These are phyloP conservation scores for Clavispora vitiphila DNA, from an alignment of 805 yeast species.

Conservation along the genomic window DNA sequence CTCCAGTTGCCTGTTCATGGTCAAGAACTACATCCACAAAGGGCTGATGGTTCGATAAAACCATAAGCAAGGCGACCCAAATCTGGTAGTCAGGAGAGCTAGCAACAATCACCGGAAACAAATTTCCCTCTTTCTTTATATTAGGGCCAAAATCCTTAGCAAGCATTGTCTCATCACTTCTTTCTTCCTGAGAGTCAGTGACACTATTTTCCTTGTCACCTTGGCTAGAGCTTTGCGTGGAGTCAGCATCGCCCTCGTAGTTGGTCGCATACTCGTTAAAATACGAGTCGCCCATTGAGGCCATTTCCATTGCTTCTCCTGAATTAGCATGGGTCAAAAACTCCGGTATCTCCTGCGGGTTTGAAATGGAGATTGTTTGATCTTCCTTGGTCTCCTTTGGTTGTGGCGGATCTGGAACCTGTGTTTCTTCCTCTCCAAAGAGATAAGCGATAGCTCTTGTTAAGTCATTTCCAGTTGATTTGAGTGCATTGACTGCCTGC, in stretches of 20 bases:
- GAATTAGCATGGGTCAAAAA: constrained; percentile 10
- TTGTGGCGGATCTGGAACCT: constrained; percentile 1
- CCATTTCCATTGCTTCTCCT: background rate
- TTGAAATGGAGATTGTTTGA: constrained; percentile 22
- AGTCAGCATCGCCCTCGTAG: background rate
- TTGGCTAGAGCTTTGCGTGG: background rate
- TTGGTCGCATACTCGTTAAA: background rate
- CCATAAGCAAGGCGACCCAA: constrained; percentile 37
- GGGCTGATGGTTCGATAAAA: constrained; percentile 31
- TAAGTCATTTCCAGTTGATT: constrained; percentile 12
- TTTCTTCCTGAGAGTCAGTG: background rate
- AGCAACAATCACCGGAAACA: constrained; percentile 10
- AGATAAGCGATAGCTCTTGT: constrained; percentile 15
- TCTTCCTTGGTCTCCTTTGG: background rate
- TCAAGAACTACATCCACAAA: constrained; percentile 26
- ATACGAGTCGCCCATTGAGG: background rate
- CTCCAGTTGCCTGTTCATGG: constrained; percentile 7
- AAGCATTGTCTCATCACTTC: background rate
- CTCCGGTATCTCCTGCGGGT: constrained; percentile 31
- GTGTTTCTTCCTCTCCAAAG: constrained; percentile 14
- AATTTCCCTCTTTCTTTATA: constrained; percentile 7
- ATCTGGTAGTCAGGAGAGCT: constrained; percentile 12
- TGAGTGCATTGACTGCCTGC: constrained; percentile 15
- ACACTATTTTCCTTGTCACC: background rate
- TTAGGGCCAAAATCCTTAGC: constrained; percentile 7